Conservation (phyloP, 257 asterid genomes). For the Lycium ferocissimum region DNA sequence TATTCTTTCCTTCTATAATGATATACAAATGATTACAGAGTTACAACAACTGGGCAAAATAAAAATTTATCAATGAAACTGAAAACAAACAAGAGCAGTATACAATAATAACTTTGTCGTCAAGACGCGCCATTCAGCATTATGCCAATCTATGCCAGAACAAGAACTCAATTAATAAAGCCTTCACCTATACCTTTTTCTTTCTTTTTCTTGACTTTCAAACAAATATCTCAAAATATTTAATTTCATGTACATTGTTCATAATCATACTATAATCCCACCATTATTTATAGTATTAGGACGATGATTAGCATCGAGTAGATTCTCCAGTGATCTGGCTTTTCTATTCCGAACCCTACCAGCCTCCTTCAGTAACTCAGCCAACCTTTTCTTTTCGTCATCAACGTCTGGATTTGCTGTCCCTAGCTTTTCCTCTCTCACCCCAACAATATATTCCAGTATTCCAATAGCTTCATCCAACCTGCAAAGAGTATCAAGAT, state of each 20-base stretch:
- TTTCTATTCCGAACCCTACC: slow-evolving; percentile 76
- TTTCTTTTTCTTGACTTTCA: slow-evolving; percentile 35
- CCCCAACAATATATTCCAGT: slow-evolving; percentile 78
- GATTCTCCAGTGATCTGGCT: slow-evolving; percentile 77
- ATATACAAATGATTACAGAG: slow-evolving; percentile 34
- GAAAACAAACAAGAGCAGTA: not conserved
- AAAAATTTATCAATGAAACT: slow-evolving; percentile 32
- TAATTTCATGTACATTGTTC: slow-evolving; percentile 53
- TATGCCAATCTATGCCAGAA: slow-evolving; percentile 45
- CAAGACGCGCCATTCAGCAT: slow-evolving; percentile 29
- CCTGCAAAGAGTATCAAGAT: slow-evolving; percentile 47
- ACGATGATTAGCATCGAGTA: slow-evolving; percentile 68
- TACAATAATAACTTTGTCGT: not conserved
- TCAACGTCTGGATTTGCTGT: slow-evolving; percentile 95
- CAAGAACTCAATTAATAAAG: slow-evolving; percentile 52
- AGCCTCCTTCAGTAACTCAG: slow-evolving; percentile 81
- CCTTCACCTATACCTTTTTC: slow-evolving; percentile 51
- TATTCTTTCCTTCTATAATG: slow-evolving; percentile 17
- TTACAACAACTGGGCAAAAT: slow-evolving; percentile 31
- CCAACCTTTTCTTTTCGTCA: slow-evolving; percentile 89
- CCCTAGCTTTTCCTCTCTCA: slow-evolving; percentile 97
- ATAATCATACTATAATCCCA: slow-evolving; percentile 61
- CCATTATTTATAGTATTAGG: slow-evolving; percentile 46
- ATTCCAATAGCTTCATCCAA: slow-evolving; percentile 86
- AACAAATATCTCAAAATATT: slow-evolving; percentile 44